Base-by-base conservation (phyloP, 2,329 filamentous ascomycete species). In the Ophiosphaerella narmari region DNA sequence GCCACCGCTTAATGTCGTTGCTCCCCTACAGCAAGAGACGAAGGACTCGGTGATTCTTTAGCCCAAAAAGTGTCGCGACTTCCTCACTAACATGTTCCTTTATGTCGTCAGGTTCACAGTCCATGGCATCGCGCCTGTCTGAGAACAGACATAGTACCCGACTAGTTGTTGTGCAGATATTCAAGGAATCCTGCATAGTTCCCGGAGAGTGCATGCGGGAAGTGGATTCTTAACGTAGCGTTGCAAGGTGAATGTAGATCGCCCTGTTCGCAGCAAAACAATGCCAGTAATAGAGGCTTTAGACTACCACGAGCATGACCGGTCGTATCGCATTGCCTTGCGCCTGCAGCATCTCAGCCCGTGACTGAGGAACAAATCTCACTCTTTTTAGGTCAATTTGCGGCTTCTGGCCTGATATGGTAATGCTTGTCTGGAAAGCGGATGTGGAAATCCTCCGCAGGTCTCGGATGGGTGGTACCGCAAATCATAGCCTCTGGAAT, bases 401-500 rank as follows among this genome's bases (percentile, higher is more conserved):
- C 32, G 38, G 45, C 33, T 42, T n/a, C 39, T 39, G 16, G 39
- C 39, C 14, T 24, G 18, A 39, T 34, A 16, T 7, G 26, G 36
- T 7, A 46, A 16, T 31, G 26, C 36, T 34, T 46, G 36, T 46
- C 24, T 38, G 18, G 29, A 12, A 42, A 13, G 14, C 13, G 14
- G 45, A 33, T n/a, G 21, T 32, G 8, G 4, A 23, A n/a, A n/a
- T 41, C 33, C 45, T 16, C 29, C 14, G 8, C 14, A 24, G 39
- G 50, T 44, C 41, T 38, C 23, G 13, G 41, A 31, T 26, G 9
- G 12, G 50, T 56, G 16, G 42, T 43, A 52, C 56, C 44, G 32
- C 39, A 36, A 14, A 29, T 43, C 43, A 46, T 29, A 32, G 40
- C 18, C 41, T 26, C 16, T 43, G 48, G n/a, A 43, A 13, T 37